Evolutionary conservation across 805 yeast genomes (phyloP).

Genomic region (Saccharomyces eubayanus): DNA sequence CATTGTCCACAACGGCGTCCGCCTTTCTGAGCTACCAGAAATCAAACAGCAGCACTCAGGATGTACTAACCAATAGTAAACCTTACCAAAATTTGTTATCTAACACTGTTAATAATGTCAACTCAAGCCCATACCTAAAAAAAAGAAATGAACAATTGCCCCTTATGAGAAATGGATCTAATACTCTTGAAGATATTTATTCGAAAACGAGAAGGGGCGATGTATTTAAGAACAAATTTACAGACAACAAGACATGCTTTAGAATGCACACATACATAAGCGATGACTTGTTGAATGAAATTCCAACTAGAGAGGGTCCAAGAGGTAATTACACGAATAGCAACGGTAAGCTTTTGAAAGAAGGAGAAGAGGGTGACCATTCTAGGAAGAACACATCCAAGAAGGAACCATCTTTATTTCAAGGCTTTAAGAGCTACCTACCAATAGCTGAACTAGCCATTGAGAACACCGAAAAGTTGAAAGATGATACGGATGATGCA

Average conservation of each 20-base stretch:
- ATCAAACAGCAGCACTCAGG: conserved; percentile 21
- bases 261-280: conserved; percentile 48
- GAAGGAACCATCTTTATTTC: conserved; percentile 46
- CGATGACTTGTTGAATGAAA: conserved; percentile 49
- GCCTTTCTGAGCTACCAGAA: conserved; percentile 40
- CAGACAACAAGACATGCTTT: conserved; percentile 35
- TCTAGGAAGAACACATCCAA: conserved; percentile 7
- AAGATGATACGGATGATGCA: neutral
- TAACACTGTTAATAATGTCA: conserved; percentile 21
- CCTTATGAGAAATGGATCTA: conserved; percentile 3
- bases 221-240: conserved; percentile 33
- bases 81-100: conserved; percentile 26
- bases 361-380: conserved; percentile 10
- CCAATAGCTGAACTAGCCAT: conserved; percentile 44
- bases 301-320: conserved; percentile 33
- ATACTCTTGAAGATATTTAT: conserved; percentile 23
- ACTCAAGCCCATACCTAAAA: neutral
- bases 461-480: conserved; percentile 22
- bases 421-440: conserved; percentile 57
- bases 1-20: conserved; percentile 50
- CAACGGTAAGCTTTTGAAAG: neutral
- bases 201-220: conserved; percentile 30
- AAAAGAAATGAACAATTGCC: neutral
- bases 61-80: conserved; percentile 27
- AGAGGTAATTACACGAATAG: neutral